phyloP scores from a whole-genome alignment of 495 filamentous ascomycete species.

The Bathelium albidoporum region DNA sequence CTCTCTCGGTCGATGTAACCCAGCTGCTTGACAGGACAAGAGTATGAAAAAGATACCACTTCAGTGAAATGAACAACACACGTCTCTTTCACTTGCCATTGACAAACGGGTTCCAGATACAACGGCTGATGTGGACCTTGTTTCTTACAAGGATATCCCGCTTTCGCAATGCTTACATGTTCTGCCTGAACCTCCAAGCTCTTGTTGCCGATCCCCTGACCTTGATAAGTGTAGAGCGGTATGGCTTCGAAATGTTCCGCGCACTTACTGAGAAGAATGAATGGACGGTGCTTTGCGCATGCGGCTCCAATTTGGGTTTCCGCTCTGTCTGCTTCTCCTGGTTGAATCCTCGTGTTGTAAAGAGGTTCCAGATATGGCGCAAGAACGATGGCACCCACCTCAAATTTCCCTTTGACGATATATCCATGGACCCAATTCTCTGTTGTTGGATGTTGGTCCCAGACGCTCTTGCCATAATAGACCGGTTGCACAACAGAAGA shows the following conservation, averaged over 20 bases:
- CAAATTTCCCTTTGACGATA: background rate
- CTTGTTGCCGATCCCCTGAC: background rate
- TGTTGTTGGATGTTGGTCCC: background rate
- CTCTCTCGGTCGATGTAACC: background rate
- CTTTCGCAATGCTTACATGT: background rate
- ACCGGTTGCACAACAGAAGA: background rate
- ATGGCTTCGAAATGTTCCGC: background rate
- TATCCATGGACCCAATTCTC: background rate
- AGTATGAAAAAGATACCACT: background rate
- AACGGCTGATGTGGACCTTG: background rate
- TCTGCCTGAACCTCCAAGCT: background rate
- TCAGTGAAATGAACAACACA: conserved; percentile 1
- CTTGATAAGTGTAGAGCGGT: background rate
- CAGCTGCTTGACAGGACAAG: background rate
- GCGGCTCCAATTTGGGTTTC: background rate
- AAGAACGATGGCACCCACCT: background rate
- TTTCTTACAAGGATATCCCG: background rate
- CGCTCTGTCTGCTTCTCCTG: conserved; percentile 1
- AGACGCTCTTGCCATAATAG: background rate
- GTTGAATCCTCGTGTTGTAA: background rate
- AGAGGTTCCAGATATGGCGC: background rate
- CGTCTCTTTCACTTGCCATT: background rate
- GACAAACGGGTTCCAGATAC: background rate
- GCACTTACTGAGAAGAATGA: conserved; percentile 4
- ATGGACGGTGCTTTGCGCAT: conserved; percentile 1